A percentile compares a stretch with the other conserved stretches of the same genome.
Evolutionary conservation across 1,284 basidiomycete species (phyloP).

Genomic region (Anthracocystis panici-leucophaei): DNA sequence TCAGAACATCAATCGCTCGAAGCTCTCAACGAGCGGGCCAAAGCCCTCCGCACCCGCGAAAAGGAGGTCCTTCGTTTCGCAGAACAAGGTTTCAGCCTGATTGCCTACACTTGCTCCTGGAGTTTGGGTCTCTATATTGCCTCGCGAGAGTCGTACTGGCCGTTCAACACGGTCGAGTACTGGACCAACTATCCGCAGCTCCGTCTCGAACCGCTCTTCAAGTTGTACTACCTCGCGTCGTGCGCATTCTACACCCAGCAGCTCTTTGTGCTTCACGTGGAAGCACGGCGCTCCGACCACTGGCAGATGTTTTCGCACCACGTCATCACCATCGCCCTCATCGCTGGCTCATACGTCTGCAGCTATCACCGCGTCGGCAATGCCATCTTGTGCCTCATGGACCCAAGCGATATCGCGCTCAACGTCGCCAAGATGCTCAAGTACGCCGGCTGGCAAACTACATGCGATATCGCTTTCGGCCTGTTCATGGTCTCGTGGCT

Average conservation of each 20-base stretch:
- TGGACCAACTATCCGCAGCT: slow-evolving; percentile 87
- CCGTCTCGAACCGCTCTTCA: slow-evolving; percentile 76
- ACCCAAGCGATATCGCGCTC: slow-evolving; percentile 89
- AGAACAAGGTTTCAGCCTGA: slow-evolving; percentile 90
- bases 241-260: slow-evolving; percentile 95
- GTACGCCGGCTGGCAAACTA: slow-evolving; percentile 79
- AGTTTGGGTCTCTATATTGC: slow-evolving; percentile 84
- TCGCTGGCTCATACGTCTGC: slow-evolving; percentile 81
- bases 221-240: slow-evolving; percentile 78
- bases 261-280: slow-evolving; percentile 88
- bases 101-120: slow-evolving; percentile 84
- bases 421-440: slow-evolving; percentile 90
- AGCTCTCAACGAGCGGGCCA: slow-evolving; percentile 25
- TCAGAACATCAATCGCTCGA: slow-evolving; percentile 15
- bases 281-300: slow-evolving; percentile 91
- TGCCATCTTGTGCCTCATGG: slow-evolving; percentile 90
- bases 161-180: slow-evolving; percentile 78
- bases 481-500: slow-evolving; percentile 72
- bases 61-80: slow-evolving; percentile 86
- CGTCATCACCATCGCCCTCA: slow-evolving; percentile 85
- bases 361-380: slow-evolving; percentile 90
- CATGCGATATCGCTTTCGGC: slow-evolving; percentile 83
- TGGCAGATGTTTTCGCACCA: slow-evolving; percentile 97
- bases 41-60: slow-evolving; percentile 70
- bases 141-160: slow-evolving; percentile 77